Base-by-base conservation (phyloP, 345 rosid species). In the Ricinus communis region DNA sequence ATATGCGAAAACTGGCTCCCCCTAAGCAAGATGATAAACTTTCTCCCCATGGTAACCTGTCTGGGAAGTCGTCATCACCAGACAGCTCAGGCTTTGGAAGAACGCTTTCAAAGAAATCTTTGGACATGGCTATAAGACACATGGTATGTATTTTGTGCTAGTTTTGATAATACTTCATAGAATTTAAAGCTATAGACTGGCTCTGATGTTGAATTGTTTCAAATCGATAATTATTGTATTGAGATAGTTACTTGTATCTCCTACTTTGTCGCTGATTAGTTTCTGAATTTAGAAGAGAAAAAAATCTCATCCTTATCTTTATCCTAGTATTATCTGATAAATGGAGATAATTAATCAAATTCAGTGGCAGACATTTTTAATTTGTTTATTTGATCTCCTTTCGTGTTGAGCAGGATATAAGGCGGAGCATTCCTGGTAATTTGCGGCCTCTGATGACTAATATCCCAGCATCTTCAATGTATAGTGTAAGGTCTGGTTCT, bases 71-170 rank as follows among this genome's bases (percentile, higher is more conserved):
- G 59, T 84, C 97, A 28, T 95, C 97, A 11, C 97, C 94, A 27
- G 99, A 95, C 68, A 88, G 96, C 80, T 82, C 82, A 8, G 97
- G 99, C 62, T 95, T 95, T 60, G 99, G 98, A 62, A 85, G 99
- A 81, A 77, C 93, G 6, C 93, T 95, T 68, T 95, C 99, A 50
- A 95, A 95, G 91, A 95, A 95, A 71, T 95, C 99, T 15, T 80
- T 95, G 80, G 99, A 95, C 73, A 95, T 95, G 99, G 98, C 99
- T 38, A 90, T 95, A 50, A 83, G 99, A 70, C 99, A 95, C 67
- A 95, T 95, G 99, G 99, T 95, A 71, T 63, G 96, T 70, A 50
- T 73, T 64, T 59, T 54, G 28, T 56, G n/a, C 57, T 71, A 66
- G 25, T 54, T n/a, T 67, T 41, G 53, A 47, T 52, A 21, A 21